Percentiles rank a stretch among this genome's conserved stretches.
Conservation (phyloP, 345 rosid species). For the Eucalyptus cloeziana region DNA sequence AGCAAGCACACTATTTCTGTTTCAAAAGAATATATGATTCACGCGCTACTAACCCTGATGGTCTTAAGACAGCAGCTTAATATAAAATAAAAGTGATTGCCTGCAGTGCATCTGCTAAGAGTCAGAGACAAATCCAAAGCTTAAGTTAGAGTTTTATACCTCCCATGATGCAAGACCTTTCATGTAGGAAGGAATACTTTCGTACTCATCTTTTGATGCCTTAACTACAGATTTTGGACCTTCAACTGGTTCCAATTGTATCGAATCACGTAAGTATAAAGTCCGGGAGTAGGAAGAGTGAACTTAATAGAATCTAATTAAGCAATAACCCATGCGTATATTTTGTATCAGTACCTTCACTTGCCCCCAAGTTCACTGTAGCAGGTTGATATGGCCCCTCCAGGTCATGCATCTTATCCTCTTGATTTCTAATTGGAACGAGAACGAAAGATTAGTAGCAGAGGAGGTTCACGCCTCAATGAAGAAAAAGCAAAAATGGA, state of each 20-base stretch:
- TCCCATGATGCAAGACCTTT: conserved; percentile 75
- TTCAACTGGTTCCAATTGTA: background rate
- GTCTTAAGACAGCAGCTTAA: background rate
- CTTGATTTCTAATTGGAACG: background rate
- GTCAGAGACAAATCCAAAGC: background rate
- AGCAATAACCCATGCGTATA: background rate
- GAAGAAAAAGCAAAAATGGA: background rate
- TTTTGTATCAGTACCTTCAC: conserved; percentile 20
- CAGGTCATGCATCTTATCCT: conserved; percentile 7
- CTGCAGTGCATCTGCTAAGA: background rate
- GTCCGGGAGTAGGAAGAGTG: background rate
- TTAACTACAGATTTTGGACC: conserved; percentile 10
- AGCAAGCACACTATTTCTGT: background rate
- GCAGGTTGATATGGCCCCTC: background rate
- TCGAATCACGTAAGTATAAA: background rate
- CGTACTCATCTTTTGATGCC: conserved; percentile 44
- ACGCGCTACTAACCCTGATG: background rate
- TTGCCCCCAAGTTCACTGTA: background rate
- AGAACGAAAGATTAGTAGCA: background rate
- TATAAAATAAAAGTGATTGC: background rate
- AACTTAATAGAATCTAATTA: background rate
- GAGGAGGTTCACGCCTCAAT: conserved; percentile 12
- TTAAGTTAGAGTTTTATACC: conserved; percentile 24
- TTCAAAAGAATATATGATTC: background rate
- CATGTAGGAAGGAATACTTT: conserved; percentile 64